These are phyloP conservation scores for Pseudodiploospora longispora DNA, from an alignment of 2,329 filamentous ascomycete genomes.

Conservation along the genomic window DNA sequence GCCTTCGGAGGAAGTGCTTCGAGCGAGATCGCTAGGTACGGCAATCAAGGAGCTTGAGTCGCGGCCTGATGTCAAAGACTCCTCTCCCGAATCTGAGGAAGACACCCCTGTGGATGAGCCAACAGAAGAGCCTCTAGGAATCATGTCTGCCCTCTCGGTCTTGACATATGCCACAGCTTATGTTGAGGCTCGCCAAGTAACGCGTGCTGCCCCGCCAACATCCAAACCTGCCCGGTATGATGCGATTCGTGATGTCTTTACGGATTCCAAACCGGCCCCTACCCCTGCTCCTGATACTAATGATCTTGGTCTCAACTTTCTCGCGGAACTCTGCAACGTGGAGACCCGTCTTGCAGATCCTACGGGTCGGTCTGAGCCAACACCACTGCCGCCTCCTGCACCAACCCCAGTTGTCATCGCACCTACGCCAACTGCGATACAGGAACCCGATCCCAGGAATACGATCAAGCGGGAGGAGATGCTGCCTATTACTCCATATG, in stretches of 20 bases:
- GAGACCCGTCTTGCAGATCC: slow-evolving; percentile 18
- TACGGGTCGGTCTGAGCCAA: slow-evolving; percentile 6
- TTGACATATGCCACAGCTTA: slow-evolving; percentile 24
- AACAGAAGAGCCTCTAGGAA: slow-evolving; percentile 15
- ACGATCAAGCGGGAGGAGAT: slow-evolving; percentile 17
- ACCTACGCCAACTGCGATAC: no score
- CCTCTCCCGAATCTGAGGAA: slow-evolving; percentile 20
- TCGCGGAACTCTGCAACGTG: slow-evolving; percentile 27
- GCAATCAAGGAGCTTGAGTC: slow-evolving; percentile 24
- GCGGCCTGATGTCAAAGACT: slow-evolving; percentile 19
- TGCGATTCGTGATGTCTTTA: slow-evolving; percentile 35
- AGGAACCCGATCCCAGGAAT: slow-evolving; percentile 12
- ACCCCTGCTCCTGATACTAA: slow-evolving; percentile 17
- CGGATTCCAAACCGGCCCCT: slow-evolving; percentile 24
- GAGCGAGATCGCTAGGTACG: slow-evolving; percentile 26
- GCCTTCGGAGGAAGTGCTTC: slow-evolving; percentile 24
- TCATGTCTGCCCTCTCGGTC: slow-evolving; percentile 21
- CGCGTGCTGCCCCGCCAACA: slow-evolving; percentile 16
- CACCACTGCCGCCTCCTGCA: not conserved
- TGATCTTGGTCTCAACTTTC: slow-evolving; percentile 21
- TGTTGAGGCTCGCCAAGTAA: slow-evolving; percentile 20
- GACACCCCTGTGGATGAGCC: slow-evolving; percentile 12
- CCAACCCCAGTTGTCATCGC: not conserved
- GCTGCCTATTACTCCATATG: slow-evolving; percentile 11
- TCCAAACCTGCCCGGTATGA: slow-evolving; percentile 27